phyloP scores from a whole-genome alignment of 305 asterid genomes.

The Rubia occidens region DNA sequence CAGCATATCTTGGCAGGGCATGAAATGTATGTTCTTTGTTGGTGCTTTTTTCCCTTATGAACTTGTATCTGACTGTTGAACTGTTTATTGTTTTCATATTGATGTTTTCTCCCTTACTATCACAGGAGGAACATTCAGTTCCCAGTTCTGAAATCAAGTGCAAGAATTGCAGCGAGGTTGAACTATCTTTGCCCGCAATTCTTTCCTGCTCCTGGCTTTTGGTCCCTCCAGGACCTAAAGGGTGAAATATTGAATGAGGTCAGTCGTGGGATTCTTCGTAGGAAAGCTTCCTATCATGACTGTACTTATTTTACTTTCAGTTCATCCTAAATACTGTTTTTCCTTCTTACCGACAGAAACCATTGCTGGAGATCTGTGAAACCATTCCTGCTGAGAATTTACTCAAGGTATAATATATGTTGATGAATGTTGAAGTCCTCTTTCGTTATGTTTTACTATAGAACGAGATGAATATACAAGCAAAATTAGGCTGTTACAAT shows the following conservation, averaged over 20 bases:
- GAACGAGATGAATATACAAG: neutral
- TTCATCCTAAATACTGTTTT: conserved; percentile 15
- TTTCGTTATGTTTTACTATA: neutral
- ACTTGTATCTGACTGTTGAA: neutral
- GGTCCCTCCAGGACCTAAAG: conserved; percentile 40
- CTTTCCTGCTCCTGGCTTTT: conserved; percentile 85
- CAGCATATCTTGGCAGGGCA: conserved; percentile 97
- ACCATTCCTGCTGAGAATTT: conserved; percentile 76
- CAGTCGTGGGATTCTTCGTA: conserved; percentile 5
- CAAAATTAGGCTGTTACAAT: neutral
- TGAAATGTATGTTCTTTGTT: conserved; percentile 48
- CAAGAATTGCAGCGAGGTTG: conserved; percentile 69
- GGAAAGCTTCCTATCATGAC: neutral
- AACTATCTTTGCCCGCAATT: conserved; percentile 78
- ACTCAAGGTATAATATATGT: conserved; percentile 55
- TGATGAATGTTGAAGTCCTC: neutral
- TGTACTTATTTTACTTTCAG: neutral
- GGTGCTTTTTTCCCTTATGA: conserved; percentile 1
- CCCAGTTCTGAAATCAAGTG: conserved; percentile 79
- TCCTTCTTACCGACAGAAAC: conserved; percentile 37
- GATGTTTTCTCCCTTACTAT: conserved; percentile 15
- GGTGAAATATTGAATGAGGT: conserved; percentile 36
- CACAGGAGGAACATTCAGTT: conserved; percentile 70
- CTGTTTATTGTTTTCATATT: conserved; percentile 7
- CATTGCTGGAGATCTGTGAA: conserved; percentile 27